Evolutionary conservation across 2,329 filamentous ascomycete genomes (phyloP).

Genomic region (Aspergillus neoniger): DNA sequence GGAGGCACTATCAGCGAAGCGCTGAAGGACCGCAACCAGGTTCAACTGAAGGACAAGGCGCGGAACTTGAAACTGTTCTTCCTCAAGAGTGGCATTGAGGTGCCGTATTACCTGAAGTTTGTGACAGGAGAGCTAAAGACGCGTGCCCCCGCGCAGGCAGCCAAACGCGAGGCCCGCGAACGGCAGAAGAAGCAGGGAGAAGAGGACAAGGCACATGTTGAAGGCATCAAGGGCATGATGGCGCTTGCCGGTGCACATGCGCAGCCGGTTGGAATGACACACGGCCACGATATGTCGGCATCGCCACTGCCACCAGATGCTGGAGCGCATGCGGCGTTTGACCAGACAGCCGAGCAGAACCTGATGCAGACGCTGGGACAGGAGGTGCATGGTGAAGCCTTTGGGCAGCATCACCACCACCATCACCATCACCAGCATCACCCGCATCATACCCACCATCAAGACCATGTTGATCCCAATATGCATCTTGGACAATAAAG

Average conservation of each 20-base stretch:
- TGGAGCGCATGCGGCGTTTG: constrained; percentile 35
- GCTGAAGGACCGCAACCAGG: constrained; percentile 84
- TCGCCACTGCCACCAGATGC: constrained; percentile 40
- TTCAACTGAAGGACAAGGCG: constrained; percentile 90
- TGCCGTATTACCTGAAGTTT: constrained; percentile 82
- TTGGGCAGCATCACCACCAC: constrained; percentile 36
- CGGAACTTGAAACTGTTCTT: constrained; percentile 89
- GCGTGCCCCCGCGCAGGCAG: constrained; percentile 66
- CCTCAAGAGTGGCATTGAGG: constrained; percentile 85
- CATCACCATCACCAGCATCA: constrained; percentile 33
- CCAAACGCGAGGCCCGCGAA: constrained; percentile 53
- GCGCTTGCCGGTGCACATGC: constrained; percentile 47
- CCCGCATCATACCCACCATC: constrained; percentile 28
- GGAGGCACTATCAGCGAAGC: constrained; percentile 80
- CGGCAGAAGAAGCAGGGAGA: constrained; percentile 48
- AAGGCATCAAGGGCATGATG: constrained; percentile 52
- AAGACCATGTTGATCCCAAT: constrained; percentile 37
- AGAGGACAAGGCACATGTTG: constrained; percentile 51
- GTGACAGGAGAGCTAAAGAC: constrained; percentile 91
- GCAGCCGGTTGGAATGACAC: constrained; percentile 31
- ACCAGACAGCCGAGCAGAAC: constrained; percentile 46
- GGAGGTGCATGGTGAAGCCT: constrained; percentile 43
- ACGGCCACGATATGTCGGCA: constrained; percentile 40
- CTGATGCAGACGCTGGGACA: constrained; percentile 48
- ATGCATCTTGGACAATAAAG: constrained; percentile 38